A percentile compares a stretch with the other conserved stretches of the same genome.
phyloP scores from a whole-genome alignment of 2,329 filamentous ascomycete species.

The Raffaelea deltoideospora region DNA sequence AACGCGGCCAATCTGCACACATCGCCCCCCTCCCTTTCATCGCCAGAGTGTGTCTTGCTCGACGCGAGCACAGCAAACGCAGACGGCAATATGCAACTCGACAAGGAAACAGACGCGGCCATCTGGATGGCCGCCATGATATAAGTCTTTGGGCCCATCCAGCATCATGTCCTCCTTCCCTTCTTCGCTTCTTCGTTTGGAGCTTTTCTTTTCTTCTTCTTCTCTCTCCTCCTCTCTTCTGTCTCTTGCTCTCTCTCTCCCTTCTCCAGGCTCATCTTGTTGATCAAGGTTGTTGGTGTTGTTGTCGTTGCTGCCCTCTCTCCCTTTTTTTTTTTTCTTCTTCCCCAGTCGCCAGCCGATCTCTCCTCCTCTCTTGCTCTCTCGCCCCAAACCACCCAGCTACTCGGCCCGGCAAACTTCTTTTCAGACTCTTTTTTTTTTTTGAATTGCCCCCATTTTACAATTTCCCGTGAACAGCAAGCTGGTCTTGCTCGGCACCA shows the following conservation, averaged over 20 bases:
- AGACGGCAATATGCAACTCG: too few relatives aligned
- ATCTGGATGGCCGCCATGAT: conserved; percentile 31
- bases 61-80: too few relatives aligned
- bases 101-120: conserved; percentile 14
- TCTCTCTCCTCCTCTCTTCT: conserved; percentile 15
- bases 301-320: conserved; percentile 12
- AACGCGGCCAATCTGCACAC: conserved; percentile 5
- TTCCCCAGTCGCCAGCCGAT: background rate
- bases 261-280: too few relatives aligned
- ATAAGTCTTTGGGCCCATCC: conserved; percentile 37
- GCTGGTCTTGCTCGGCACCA: conserved; percentile 44
- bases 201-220: background rate
- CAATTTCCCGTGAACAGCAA: conserved; percentile 37
- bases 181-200: background rate
- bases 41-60: too few relatives aligned
- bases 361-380: background rate
- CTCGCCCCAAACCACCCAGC: background rate
- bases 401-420: background rate
- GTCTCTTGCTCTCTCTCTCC: conserved; percentile 11
- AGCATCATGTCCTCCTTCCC: background rate
- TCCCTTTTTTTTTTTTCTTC: conserved; percentile 3
- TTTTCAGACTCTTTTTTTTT: conserved; percentile 5
- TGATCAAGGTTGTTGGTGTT: conserved; percentile 17
- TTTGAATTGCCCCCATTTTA: too few relatives aligned
- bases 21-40: background rate